Percentiles rank a stretch among this genome's conserved stretches.
Evolutionary conservation across 1,139 yeast species (phyloP).

Genomic region (Torulaspora pretoriensis): DNA sequence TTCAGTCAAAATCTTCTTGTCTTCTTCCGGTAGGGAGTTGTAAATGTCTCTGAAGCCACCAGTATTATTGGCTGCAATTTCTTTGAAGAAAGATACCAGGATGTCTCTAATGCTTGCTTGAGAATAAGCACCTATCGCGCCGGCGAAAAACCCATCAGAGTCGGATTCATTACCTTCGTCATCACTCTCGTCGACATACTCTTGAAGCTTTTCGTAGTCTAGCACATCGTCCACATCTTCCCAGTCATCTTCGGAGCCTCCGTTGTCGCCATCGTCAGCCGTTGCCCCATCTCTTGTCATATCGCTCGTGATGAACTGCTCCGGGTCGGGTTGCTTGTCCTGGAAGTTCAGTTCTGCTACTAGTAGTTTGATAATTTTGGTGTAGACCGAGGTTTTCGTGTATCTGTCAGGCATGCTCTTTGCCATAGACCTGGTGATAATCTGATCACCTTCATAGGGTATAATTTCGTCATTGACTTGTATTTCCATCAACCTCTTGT

Average conservation of each 20-base stretch:
- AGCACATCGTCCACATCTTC: conserved; percentile 75
- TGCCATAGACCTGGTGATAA: conserved; percentile 82
- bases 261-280: conserved; percentile 43
- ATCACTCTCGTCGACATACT: conserved; percentile 44
- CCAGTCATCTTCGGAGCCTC: conserved; percentile 62
- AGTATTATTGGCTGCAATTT: conserved; percentile 51
- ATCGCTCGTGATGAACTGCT: conserved; percentile 31
- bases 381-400: conserved; percentile 63
- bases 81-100: conserved; percentile 59
- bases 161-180: conserved; percentile 27
- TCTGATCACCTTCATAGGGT: conserved; percentile 53
- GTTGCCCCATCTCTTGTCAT: conserved; percentile 25
- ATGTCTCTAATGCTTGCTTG: conserved; percentile 40
- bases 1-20: conserved; percentile 54
- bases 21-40: conserved; percentile 50
- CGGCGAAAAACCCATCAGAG: conserved; percentile 13
- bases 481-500: conserved; percentile 48
- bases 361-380: conserved; percentile 68
- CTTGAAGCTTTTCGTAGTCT: conserved; percentile 53
- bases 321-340: conserved; percentile 42
- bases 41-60: conserved; percentile 55
- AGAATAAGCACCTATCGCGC: conserved; percentile 27
- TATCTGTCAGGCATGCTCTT: conserved; percentile 59
- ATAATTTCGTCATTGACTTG: conserved; percentile 74
- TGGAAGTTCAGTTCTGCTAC: conserved; percentile 66